Conservation (phyloP, 495 filamentous ascomycete genomes). For the Aspergillus nidulans region DNA sequence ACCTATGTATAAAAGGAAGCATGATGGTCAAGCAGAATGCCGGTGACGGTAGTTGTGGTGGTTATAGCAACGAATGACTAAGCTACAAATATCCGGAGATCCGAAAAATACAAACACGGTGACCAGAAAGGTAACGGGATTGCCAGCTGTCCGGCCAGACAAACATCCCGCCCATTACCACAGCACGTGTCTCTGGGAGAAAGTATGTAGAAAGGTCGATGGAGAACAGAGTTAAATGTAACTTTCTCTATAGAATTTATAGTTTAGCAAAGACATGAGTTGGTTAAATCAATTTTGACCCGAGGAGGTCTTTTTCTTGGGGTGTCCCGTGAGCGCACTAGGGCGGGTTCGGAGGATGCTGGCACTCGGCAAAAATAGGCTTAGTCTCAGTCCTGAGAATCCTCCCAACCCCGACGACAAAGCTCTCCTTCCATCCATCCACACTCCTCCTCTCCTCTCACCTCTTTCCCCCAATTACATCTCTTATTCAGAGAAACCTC, state of each 20-base stretch:
- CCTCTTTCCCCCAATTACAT: slow-evolving; percentile 48
- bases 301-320: slow-evolving; percentile 7
- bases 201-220: not conserved
- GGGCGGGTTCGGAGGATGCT: slow-evolving; percentile 46
- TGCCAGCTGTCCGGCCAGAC: slow-evolving; percentile 28
- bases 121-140: slow-evolving; percentile 26
- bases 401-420: slow-evolving; percentile 49
- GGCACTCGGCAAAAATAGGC: slow-evolving; percentile 37
- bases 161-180: slow-evolving; percentile 5
- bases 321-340: slow-evolving; percentile 32
- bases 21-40: not conserved
- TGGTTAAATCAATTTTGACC: not conserved
- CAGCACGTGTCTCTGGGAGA: not conserved
- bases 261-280: not conserved
- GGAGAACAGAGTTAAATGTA: not conserved
- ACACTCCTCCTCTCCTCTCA: slow-evolving; percentile 46
- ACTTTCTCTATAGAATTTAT: not conserved
- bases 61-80: slow-evolving; percentile 18
- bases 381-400: slow-evolving; percentile 46
- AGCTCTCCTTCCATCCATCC: slow-evolving; percentile 52
- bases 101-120: slow-evolving; percentile 31
- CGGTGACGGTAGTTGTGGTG: too few relatives aligned
- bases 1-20: not conserved
- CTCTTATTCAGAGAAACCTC: slow-evolving; percentile 47
- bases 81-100: slow-evolving; percentile 34